phyloP scores from a whole-genome alignment of 306 rosid genomes.

The Clitoria ternatea region DNA sequence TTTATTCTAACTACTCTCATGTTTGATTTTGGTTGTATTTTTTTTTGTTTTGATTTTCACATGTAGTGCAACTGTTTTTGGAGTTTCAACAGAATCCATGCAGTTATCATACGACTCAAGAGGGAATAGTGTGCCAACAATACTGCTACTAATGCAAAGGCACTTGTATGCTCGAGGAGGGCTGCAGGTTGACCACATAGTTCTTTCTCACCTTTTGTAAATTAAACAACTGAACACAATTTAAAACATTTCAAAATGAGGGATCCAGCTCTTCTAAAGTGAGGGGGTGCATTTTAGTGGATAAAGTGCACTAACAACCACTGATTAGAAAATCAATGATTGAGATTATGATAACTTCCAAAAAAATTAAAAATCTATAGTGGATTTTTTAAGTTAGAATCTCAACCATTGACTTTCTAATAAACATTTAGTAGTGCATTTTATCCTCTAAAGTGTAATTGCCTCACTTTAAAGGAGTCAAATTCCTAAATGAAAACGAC shows the following conservation, averaged over 20 bases:
- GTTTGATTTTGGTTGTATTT: background rate
- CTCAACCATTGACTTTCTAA: no score
- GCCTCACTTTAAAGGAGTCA: no score
- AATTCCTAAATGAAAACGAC: no score
- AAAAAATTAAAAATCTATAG: no score
- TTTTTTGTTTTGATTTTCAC: constrained; percentile 11
- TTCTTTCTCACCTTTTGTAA: background rate
- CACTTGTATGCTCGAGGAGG: constrained; percentile 79
- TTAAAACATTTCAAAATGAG: background rate
- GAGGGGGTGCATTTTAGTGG: no score
- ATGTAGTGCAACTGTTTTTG: constrained; percentile 79
- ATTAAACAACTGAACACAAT: background rate
- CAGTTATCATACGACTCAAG: constrained; percentile 77
- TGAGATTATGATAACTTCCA: no score
- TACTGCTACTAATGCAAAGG: constrained; percentile 84
- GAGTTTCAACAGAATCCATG: constrained; percentile 96
- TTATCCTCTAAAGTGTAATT: no score
- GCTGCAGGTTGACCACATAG: constrained; percentile 51
- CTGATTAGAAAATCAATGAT: no score
- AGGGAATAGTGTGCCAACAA: constrained; percentile 91
- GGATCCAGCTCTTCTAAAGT: no score
- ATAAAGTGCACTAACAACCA: no score
- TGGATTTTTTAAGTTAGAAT: no score
- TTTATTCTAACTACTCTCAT: background rate
- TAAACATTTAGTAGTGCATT: no score